phyloP scores from a whole-genome alignment of 805 yeast species.

The Candida golubevii region DNA sequence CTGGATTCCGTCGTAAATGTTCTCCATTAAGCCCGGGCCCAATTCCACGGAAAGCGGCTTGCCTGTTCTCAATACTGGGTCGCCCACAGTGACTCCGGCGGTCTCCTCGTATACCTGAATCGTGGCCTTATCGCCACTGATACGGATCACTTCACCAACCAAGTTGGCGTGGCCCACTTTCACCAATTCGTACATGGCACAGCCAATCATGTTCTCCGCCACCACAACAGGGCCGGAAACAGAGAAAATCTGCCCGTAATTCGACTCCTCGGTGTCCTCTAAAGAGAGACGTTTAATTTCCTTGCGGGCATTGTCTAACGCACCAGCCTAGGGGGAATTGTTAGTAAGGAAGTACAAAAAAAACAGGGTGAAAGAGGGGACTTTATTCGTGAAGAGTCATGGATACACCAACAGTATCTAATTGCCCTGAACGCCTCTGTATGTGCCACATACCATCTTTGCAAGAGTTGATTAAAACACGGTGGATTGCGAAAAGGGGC shows the following conservation, averaged over 20 bases:
- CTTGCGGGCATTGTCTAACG: conserved; percentile 94
- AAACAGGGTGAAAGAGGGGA: no score
- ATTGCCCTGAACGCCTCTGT: neutral
- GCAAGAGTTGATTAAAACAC: neutral
- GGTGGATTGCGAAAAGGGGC: neutral
- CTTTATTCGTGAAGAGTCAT: no score
- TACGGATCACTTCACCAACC: conserved; percentile 98
- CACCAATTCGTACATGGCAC: conserved; percentile 99
- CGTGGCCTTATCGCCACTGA: conserved; percentile 94
- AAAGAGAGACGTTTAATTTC: conserved; percentile 81
- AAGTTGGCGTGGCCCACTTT: conserved; percentile 95
- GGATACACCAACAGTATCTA: neutral
- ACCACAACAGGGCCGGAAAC: conserved; percentile 98
- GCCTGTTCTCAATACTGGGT: conserved; percentile 97
- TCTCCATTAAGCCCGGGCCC: conserved; percentile 99
- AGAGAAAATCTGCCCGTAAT: conserved; percentile 85
- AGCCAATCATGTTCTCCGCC: conserved; percentile 98
- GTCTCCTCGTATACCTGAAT: conserved; percentile 99
- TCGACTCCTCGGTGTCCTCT: conserved; percentile 65
- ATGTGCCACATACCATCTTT: conserved; percentile 10
- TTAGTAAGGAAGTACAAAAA: conserved; percentile 3
- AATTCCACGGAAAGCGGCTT: conserved; percentile 98
- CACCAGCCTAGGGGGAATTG: conserved; percentile 68
- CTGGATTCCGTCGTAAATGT: conserved; percentile 98
- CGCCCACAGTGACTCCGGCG: conserved; percentile 98